These are phyloP conservation scores for Saprolegnia parasitica DNA, from an alignment of 352 stramenopile species.

Conservation along the genomic window DNA sequence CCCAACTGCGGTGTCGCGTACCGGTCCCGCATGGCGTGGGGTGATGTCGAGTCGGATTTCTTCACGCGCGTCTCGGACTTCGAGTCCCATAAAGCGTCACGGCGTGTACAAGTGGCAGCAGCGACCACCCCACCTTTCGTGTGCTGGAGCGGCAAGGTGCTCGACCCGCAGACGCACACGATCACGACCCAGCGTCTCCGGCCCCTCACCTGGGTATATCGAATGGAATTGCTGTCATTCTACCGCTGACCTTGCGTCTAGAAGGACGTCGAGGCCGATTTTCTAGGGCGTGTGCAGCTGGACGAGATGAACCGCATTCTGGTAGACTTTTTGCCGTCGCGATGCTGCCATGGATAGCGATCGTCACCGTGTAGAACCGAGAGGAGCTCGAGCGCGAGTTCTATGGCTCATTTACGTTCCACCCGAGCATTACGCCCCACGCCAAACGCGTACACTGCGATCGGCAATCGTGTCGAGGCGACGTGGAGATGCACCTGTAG, in stretches of 20 bases:
- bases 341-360: neutral
- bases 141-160: neutral
- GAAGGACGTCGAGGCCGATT: slow-evolving; percentile 54
- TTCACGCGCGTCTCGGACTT: slow-evolving; percentile 50
- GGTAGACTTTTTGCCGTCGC: neutral
- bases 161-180: neutral
- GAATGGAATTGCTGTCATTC: neutral
- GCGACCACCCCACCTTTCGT: slow-evolving; percentile 17
- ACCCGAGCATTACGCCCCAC: slow-evolving; percentile 41
- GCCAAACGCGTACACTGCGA: slow-evolving; percentile 30
- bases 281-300: slow-evolving; percentile 57
- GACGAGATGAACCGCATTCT: slow-evolving; percentile 46
- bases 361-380: slow-evolving; percentile 28
- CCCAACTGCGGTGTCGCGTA: slow-evolving; percentile 71
- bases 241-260: slow-evolving; percentile 31
- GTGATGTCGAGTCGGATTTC: slow-evolving; percentile 61
- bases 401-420: slow-evolving; percentile 39
- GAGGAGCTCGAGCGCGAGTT: slow-evolving; percentile 50
- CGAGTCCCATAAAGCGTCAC: neutral
- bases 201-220: slow-evolving; percentile 18
- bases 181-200: slow-evolving; percentile 7
- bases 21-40: slow-evolving; percentile 60
- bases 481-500: slow-evolving; percentile 19
- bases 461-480: neutral
- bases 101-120: slow-evolving; percentile 1